A percentile compares a stretch with the other conserved stretches of the same genome.
phyloP scores from a whole-genome alignment of 257 asterid species.

The Fraxinus quadrangulata region DNA sequence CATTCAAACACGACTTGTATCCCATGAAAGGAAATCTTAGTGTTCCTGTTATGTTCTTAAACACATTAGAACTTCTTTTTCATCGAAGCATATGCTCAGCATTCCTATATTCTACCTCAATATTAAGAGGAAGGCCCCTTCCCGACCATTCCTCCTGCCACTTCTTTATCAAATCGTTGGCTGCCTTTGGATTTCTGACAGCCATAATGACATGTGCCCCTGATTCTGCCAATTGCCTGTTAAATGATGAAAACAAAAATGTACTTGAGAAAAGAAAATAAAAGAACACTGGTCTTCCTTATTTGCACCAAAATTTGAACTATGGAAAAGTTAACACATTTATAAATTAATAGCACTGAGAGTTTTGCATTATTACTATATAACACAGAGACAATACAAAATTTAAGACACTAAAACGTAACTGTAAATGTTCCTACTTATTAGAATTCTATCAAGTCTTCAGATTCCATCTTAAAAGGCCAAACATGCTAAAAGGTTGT shows the following conservation, averaged over 20 bases:
- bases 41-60: no score
- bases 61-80: background rate
- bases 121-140: conserved; percentile 80
- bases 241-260: conserved; percentile 24
- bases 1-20: background rate
- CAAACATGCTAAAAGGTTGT: background rate
- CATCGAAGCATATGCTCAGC: background rate
- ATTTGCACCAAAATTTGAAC: background rate
- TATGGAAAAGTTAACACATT: background rate
- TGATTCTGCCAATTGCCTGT: conserved; percentile 85
- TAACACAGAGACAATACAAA: background rate
- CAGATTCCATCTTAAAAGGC: background rate
- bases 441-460: background rate
- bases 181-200: conserved; percentile 76
- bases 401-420: background rate
- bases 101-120: conserved; percentile 58
- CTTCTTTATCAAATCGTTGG: conserved; percentile 64
- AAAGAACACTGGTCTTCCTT: background rate
- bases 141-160: conserved; percentile 89
- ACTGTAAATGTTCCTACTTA: background rate
- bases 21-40: background rate
- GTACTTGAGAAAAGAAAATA: conserved; percentile 7
- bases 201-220: conserved; percentile 98
- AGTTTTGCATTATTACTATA: background rate
- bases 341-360: background rate